Conservation (phyloP, 768 basidiomycete species). For the Gymnopilus junonius region DNA sequence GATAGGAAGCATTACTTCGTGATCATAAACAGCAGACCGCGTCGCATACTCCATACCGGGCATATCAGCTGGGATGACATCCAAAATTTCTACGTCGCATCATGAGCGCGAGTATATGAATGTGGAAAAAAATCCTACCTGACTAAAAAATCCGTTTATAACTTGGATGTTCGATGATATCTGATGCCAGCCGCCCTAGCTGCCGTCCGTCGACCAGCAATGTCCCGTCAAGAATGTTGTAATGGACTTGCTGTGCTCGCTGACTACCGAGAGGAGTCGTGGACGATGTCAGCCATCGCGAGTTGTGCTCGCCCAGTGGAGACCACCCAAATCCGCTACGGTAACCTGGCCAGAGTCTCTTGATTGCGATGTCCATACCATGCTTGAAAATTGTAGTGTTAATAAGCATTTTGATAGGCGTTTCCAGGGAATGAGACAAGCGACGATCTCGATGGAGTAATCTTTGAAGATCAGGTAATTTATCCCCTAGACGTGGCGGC, state of each 20-base stretch:
- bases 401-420: slow-evolving; percentile 18
- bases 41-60: slow-evolving; percentile 39
- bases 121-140: slow-evolving; percentile 23
- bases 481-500: slow-evolving; percentile 15
- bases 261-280: slow-evolving; percentile 16
- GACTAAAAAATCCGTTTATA: slow-evolving; percentile 41
- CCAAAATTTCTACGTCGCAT: slow-evolving; percentile 26
- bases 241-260: slow-evolving; percentile 33
- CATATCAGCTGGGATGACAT: slow-evolving; percentile 37
- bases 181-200: slow-evolving; percentile 39
- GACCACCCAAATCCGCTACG: slow-evolving; percentile 17
- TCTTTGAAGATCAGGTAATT: slow-evolving; percentile 15
- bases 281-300: slow-evolving; percentile 29
- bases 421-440: slow-evolving; percentile 33
- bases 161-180: slow-evolving; percentile 33
- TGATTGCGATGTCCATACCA: slow-evolving; percentile 35
- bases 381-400: not conserved
- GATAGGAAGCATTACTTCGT: slow-evolving; percentile 12
- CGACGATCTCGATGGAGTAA: slow-evolving; percentile 36
- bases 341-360: slow-evolving; percentile 34
- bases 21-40: slow-evolving; percentile 20
- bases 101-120: not conserved
- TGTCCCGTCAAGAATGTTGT: slow-evolving; percentile 44
- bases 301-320: slow-evolving; percentile 10
- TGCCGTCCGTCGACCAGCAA: slow-evolving; percentile 47